Percentiles rank a stretch among this genome's conserved stretches.
Evolutionary conservation across 192 early-diverging fungal species (phyloP).

Genomic region (Entophlyctis luteolus): DNA sequence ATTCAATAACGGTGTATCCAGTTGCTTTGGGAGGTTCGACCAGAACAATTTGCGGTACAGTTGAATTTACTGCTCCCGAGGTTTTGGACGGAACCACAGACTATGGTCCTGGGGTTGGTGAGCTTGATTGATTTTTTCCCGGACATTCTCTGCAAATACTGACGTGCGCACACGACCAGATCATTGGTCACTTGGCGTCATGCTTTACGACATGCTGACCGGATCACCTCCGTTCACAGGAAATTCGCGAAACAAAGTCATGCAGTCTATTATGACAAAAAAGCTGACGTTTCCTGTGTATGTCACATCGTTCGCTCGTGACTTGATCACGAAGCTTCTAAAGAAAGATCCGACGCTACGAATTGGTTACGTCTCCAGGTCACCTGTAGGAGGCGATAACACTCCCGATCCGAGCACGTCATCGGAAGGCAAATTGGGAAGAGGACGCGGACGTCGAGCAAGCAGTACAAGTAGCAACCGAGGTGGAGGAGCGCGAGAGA

Average conservation of each 20-base stretch:
- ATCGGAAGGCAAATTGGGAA: too few species aligned
- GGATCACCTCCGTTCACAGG: slow-evolving; percentile 74
- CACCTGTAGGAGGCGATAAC: too few species aligned
- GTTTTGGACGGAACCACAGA: slow-evolving; percentile 26
- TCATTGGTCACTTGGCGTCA: slow-evolving; percentile 87
- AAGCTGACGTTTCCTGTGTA: slow-evolving; percentile 77
- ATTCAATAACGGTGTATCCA: slow-evolving; percentile 42
- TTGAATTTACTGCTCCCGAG: slow-evolving; percentile 74
- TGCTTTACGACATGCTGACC: slow-evolving; percentile 90
- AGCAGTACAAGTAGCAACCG: too few species aligned
- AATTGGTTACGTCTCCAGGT: slow-evolving; percentile 50
- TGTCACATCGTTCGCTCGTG: slow-evolving; percentile 71
- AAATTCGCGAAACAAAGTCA: slow-evolving; percentile 73
- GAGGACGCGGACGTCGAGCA: too few species aligned
- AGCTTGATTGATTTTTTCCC: too few species aligned
- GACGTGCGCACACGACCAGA: too few species aligned
- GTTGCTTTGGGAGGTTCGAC: slow-evolving; percentile 58
- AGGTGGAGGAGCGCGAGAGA: slow-evolving; percentile 39
- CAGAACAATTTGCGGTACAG: slow-evolving; percentile 71
- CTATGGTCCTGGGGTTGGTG: slow-evolving; percentile 5
- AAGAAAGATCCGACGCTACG: slow-evolving; percentile 58
- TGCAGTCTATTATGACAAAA: slow-evolving; percentile 79
- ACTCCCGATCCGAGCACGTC: too few species aligned
- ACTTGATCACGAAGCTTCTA: slow-evolving; percentile 68
- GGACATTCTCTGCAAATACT: slow-evolving; percentile 21